These are phyloP conservation scores for Plasmopara halstedii DNA, from an alignment of 352 stramenopile genomes.

Conservation along the genomic window DNA sequence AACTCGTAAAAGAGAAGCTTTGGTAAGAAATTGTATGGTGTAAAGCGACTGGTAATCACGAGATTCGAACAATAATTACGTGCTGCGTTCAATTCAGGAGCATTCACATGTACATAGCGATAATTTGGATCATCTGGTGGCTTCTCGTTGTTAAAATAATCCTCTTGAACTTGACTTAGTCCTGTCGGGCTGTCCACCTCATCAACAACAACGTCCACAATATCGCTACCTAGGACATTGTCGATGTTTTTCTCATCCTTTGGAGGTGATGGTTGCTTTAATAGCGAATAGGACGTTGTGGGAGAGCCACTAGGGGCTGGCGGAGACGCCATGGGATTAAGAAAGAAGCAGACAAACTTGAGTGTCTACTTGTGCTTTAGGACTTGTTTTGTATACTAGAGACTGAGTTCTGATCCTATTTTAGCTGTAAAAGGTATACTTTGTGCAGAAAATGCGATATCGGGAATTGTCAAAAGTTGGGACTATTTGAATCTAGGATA, in stretches of 20 bases:
- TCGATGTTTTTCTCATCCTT: constrained; percentile 17
- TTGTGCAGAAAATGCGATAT: no score
- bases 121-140: constrained; percentile 24
- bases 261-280: constrained; percentile 5
- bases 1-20: constrained; percentile 89
- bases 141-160: background rate
- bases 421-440: no score
- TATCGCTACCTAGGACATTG: constrained; percentile 21
- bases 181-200: constrained; percentile 11
- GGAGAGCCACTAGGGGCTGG: constrained; percentile 8
- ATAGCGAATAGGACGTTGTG: constrained; percentile 18
- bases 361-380: no score
- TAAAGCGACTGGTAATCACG: constrained; percentile 89
- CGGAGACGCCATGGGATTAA: background rate
- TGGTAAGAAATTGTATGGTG: constrained; percentile 86
- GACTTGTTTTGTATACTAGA: no score
- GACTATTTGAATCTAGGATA: no score
- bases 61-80: constrained; percentile 63
- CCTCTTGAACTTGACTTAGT: constrained; percentile 18
- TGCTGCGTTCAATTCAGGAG: constrained; percentile 43
- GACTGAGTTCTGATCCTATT: no score
- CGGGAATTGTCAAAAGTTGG: no score
- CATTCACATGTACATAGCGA: constrained; percentile 69
- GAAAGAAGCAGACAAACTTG: no score
- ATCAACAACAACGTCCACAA: constrained; percentile 24